Percentiles rank a stretch among this genome's conserved stretches.
Evolutionary conservation across 805 yeast species (phyloP).

Genomic region (Zygosaccharomyces lentus): DNA sequence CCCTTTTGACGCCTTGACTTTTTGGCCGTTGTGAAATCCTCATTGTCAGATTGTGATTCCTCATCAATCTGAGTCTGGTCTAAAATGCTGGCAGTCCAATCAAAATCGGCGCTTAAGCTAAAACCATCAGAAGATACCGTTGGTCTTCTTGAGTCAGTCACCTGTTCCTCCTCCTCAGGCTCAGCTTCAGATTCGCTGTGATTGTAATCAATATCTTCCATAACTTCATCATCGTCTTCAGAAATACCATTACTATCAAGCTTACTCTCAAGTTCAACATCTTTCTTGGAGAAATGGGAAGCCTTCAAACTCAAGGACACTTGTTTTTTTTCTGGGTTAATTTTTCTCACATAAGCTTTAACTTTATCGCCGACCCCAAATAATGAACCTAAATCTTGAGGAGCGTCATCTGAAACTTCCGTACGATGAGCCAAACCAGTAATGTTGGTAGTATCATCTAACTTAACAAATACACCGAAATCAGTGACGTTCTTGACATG

Average conservation of each 20-base stretch:
- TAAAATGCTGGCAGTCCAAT: conserved; percentile 89
- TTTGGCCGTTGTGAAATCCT: conserved; percentile 42
- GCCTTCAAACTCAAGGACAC: conserved; percentile 92
- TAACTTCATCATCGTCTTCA: conserved; percentile 25
- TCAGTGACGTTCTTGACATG: conserved; percentile 71
- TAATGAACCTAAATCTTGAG: conserved; percentile 54
- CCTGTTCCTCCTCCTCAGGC: conserved; percentile 32
- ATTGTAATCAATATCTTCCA: conserved; percentile 30
- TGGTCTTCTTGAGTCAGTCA: conserved; percentile 26
- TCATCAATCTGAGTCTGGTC: conserved; percentile 69
- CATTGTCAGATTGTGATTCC: conserved; percentile 53
- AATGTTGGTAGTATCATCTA: conserved; percentile 68
- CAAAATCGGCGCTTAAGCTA: conserved; percentile 75
- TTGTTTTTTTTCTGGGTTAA: conserved; percentile 63
- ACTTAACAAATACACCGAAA: conserved; percentile 84
- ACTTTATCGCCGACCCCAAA: conserved; percentile 90
- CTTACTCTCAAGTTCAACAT: conserved; percentile 30
- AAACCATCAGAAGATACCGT: conserved; percentile 48
- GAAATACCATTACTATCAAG: conserved; percentile 22
- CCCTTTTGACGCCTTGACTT: conserved; percentile 46
- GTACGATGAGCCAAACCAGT: conserved; percentile 86
- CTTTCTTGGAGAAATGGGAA: conserved; percentile 58
- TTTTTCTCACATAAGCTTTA: conserved; percentile 69
- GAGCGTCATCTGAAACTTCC: conserved; percentile 68
- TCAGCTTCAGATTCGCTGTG: conserved; percentile 35